Conservation (phyloP, 371 early-diverging fungal species). For the Hamiltosporidium tvaerminnensis region DNA sequence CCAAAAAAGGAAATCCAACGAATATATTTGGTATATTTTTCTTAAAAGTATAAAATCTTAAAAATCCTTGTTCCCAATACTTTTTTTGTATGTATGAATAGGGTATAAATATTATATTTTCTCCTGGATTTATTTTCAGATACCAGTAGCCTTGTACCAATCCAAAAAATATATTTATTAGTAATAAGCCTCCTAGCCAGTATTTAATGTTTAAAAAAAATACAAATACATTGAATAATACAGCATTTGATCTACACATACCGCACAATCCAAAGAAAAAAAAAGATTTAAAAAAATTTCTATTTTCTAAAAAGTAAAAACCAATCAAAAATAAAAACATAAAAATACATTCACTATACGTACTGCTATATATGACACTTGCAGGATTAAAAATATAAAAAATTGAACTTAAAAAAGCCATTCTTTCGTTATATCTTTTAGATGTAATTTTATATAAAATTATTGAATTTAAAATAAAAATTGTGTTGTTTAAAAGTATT, state of each 20-base stretch:
- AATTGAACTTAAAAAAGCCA: conserved; percentile 15
- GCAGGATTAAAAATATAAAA: conserved; percentile 46
- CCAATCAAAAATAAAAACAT: conserved; percentile 29
- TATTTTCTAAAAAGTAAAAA: conserved; percentile 11
- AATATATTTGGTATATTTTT: conserved; percentile 50
- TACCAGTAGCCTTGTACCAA: conserved; percentile 16
- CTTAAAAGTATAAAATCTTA: conserved; percentile 11
- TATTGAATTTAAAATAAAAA: conserved; percentile 25
- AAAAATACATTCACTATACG: conserved; percentile 51
- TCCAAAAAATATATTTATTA: neutral
- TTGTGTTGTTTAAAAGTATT: conserved; percentile 31
- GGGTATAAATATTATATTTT: conserved; percentile 15
- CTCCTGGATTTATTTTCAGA: conserved; percentile 6
- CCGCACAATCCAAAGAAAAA: conserved; percentile 20
- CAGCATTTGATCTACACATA: conserved; percentile 46
- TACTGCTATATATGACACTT: conserved; percentile 39
- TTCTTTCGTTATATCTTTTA: conserved; percentile 7
- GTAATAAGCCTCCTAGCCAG: neutral
- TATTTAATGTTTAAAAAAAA: neutral
- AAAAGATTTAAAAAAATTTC: conserved; percentile 1
- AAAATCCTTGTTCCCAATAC: conserved; percentile 53
- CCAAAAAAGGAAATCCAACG: conserved; percentile 42
- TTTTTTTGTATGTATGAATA: conserved; percentile 46
- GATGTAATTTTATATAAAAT: conserved; percentile 32
- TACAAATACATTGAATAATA: conserved; percentile 16